These are phyloP conservation scores for Prunus campanulata DNA, from an alignment of 306 rosid genomes.

Conservation along the genomic window DNA sequence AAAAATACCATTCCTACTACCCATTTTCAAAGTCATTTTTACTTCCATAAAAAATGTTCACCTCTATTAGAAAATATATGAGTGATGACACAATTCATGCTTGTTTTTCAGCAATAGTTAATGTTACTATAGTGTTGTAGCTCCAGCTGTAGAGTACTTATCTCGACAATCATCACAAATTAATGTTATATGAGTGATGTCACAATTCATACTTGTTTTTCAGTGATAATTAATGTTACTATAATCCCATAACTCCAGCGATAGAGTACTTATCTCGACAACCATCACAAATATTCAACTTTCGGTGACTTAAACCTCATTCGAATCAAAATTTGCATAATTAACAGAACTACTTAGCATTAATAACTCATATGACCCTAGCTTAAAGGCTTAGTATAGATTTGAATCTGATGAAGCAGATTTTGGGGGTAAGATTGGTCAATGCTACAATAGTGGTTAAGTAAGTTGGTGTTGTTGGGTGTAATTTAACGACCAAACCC, in stretches of 20 bases:
- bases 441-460: not conserved
- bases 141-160: too few relatives aligned
- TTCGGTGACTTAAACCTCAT: too few relatives aligned
- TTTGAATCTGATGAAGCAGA: not conserved
- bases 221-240: not conserved
- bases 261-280: too few relatives aligned
- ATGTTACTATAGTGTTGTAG: not conserved
- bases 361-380: not conserved
- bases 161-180: too few relatives aligned
- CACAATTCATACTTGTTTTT: not conserved
- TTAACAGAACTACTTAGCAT: not conserved
- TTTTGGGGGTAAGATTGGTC: not conserved
- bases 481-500: not conserved
- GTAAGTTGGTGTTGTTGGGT: not conserved
- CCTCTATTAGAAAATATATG: not conserved
- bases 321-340: too few relatives aligned
- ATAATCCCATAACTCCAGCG: too few relatives aligned
- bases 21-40: not conserved
- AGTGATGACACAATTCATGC: not conserved
- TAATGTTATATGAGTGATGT: not conserved
- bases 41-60: not conserved
- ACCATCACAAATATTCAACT: too few relatives aligned
- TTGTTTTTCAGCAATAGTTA: not conserved
- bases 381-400: not conserved
- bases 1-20: not conserved